A percentile compares a stretch with the other conserved stretches of the same genome.
Conservation (phyloP, 495 filamentous ascomycete species). For the Penicillium fimorum region DNA sequence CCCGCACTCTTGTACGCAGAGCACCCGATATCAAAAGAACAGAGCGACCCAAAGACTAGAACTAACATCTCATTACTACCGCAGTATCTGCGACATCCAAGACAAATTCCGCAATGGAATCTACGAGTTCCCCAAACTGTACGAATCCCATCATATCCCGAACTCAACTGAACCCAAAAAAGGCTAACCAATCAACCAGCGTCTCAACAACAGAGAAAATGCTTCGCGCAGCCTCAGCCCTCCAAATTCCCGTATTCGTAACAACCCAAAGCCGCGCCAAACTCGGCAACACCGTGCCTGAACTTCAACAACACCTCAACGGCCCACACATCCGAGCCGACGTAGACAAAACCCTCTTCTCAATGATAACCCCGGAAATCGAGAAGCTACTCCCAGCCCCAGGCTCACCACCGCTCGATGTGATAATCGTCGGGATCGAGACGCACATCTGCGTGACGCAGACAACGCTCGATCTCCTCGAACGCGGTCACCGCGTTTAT, state of each 20-base stretch:
- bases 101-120: constrained; percentile 86
- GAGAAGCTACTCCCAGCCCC: constrained; percentile 31
- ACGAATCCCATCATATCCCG: constrained; percentile 16
- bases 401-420: constrained; percentile 25
- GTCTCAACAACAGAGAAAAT: constrained; percentile 43
- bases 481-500: constrained; percentile 76
- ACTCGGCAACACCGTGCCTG: constrained; percentile 74
- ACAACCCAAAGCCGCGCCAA: constrained; percentile 78
- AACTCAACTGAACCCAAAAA: not conserved
- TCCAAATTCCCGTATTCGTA: constrained; percentile 74
- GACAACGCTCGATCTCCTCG: constrained; percentile 78
- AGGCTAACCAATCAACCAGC: constrained; percentile 14
- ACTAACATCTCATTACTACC: constrained; percentile 7
- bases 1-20: constrained; percentile 64
- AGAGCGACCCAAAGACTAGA: not conserved
- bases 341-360: constrained; percentile 85
- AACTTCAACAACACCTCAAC: constrained; percentile 52
- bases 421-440: constrained; percentile 76
- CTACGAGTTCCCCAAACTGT: constrained; percentile 80
- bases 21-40: constrained; percentile 1
- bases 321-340: constrained; percentile 48
- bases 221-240: constrained; percentile 50
- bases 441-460: constrained; percentile 93
- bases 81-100: constrained; percentile 92
- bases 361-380: constrained; percentile 65